A percentile compares a stretch with the other conserved stretches of the same genome.
These are phyloP conservation scores for Solanum arcanum DNA, from an alignment of 257 asterid genomes.

Conservation along the genomic window DNA sequence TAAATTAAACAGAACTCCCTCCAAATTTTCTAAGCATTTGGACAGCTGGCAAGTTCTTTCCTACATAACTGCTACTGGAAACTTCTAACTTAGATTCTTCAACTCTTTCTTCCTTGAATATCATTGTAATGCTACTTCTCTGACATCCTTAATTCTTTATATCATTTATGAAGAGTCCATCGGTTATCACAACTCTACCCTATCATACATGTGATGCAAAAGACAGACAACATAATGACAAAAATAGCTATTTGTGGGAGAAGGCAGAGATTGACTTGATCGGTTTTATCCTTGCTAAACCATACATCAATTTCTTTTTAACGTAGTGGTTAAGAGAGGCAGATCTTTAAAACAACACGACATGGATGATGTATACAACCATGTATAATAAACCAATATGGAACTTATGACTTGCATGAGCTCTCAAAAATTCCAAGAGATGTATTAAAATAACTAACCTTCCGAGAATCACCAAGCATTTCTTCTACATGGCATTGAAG, in stretches of 20 bases:
- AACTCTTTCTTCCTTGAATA: not conserved
- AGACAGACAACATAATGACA: not conserved
- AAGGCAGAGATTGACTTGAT: not conserved
- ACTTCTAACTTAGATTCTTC: not conserved
- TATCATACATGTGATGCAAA: not conserved
- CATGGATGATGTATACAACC: not conserved
- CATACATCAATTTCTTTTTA: not conserved
- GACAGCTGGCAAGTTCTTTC: not conserved
- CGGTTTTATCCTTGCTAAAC: not conserved
- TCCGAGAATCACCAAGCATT: conserved; percentile 21
- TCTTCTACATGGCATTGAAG: conserved; percentile 49
- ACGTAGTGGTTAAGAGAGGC: not conserved
- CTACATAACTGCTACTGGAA: not conserved
- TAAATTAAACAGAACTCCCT: not conserved
- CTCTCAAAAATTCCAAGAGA: not conserved
- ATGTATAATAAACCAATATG: not conserved
- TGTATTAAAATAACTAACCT: conserved; percentile 32
- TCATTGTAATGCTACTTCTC: not conserved
- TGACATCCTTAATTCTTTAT: not conserved
- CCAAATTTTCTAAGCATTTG: not conserved
- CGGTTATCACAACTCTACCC: not conserved
- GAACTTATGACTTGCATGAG: not conserved
- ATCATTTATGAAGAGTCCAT: not conserved
- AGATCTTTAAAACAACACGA: not conserved
- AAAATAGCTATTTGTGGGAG: not conserved